These are phyloP conservation scores for Ustilago lituana DNA, from an alignment of 1,284 basidiomycete species.

Conservation along the genomic window DNA sequence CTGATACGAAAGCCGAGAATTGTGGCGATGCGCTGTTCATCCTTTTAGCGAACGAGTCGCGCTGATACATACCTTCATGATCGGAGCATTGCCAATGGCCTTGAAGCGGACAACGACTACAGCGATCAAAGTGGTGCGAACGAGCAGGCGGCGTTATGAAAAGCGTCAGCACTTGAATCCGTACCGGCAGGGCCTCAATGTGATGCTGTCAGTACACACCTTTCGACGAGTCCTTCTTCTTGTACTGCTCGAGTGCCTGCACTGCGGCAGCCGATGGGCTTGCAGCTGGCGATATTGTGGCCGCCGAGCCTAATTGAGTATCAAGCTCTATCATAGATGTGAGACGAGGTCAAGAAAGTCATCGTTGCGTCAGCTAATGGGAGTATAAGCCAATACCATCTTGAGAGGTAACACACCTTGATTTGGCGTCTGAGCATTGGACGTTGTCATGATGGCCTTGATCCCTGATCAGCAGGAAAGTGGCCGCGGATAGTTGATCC, in stretches of 20 bases:
- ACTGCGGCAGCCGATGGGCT: constrained; percentile 30
- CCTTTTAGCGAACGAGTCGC: no score
- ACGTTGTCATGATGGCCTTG: not conserved
- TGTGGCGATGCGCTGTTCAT: no score
- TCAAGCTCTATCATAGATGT: constrained; percentile 20
- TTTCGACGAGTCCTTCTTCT: constrained; percentile 61
- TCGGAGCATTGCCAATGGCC: constrained; percentile 96
- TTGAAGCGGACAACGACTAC: constrained; percentile 96
- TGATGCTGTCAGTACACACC: constrained; percentile 24
- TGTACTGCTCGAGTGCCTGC: constrained; percentile 60
- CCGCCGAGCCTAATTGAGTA: constrained; percentile 27
- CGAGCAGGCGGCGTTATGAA: no score
- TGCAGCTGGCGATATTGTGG: constrained; percentile 4
- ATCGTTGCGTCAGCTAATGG: not conserved
- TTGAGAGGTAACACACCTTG: constrained; percentile 26
- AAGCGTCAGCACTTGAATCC: not conserved
- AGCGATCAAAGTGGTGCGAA: no score
- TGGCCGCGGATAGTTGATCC: no score
- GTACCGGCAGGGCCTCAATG: no score
- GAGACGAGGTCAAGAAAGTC: not conserved
- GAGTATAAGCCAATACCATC: no score
- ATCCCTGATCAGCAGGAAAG: no score
- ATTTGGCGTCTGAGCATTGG: constrained; percentile 14
- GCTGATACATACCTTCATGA: constrained; percentile 78
- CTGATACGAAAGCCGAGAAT: no score